These are phyloP conservation scores for Rhizopus delemar DNA, from an alignment of 371 early-diverging fungal genomes.

Conservation along the genomic window DNA sequence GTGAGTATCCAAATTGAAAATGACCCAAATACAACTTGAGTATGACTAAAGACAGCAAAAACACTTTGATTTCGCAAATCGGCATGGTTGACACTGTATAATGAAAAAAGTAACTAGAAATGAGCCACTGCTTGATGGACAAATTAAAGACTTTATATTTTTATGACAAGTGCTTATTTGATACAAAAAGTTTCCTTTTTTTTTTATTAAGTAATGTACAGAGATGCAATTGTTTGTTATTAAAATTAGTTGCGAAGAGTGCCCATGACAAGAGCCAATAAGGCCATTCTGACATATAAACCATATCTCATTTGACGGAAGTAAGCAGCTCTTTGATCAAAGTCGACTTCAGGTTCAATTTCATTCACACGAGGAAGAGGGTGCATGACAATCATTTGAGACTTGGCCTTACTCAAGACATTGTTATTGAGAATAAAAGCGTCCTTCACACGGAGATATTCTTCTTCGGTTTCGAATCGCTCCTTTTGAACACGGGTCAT, in stretches of 20 bases:
- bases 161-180: too few relatives aligned
- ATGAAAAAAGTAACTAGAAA: too few relatives aligned
- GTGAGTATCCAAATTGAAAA: too few relatives aligned
- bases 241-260: slow-evolving; percentile 32
- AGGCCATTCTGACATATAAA: slow-evolving; percentile 96
- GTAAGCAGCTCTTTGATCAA: slow-evolving; percentile 95
- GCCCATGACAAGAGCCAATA: slow-evolving; percentile 82
- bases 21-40: too few relatives aligned
- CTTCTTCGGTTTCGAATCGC: slow-evolving; percentile 76
- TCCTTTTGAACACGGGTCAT: slow-evolving; percentile 97
- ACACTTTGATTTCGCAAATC: too few relatives aligned
- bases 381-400: slow-evolving; percentile 97
- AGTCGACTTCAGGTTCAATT: slow-evolving; percentile 95
- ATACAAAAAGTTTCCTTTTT: too few relatives aligned
- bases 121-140: too few relatives aligned
- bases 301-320: slow-evolving; percentile 98
- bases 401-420: slow-evolving; percentile 82
- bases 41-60: too few relatives aligned
- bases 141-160: too few relatives aligned
- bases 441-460: slow-evolving; percentile 80
- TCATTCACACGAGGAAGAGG: slow-evolving; percentile 95
- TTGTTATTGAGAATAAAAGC: slow-evolving; percentile 86
- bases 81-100: too few relatives aligned
- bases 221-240: too few relatives aligned
- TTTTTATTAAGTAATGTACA: too few relatives aligned